Evolutionary conservation across 768 basidiomycete genomes (phyloP).

Genomic region (Coprinellus micaceus): DNA sequence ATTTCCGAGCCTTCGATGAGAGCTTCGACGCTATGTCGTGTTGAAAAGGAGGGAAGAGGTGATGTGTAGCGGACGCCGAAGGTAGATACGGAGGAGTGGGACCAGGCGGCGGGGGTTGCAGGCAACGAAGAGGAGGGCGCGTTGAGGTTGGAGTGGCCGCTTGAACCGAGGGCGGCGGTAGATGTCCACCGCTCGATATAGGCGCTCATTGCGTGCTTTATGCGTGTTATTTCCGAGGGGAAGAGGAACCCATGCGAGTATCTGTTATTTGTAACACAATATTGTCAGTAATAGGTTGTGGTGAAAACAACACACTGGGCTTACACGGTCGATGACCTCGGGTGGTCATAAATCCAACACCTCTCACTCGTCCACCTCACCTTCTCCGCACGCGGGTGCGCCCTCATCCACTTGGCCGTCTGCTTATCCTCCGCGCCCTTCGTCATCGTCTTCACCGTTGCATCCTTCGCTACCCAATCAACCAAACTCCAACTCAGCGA

Average conservation of each 20-base stretch:
- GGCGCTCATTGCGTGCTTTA: conserved; percentile 53
- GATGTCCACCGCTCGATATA: conserved; percentile 42
- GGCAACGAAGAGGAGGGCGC: conserved; percentile 20
- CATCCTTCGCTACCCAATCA: conserved; percentile 79
- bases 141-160: conserved; percentile 25
- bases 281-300: conserved; percentile 3
- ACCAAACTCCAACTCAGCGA: conserved; percentile 87
- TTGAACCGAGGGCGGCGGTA: conserved; percentile 5
- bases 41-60: conserved; percentile 62
- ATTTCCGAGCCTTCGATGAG: conserved; percentile 90
- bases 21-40: conserved; percentile 78
- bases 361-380: conserved; percentile 89
- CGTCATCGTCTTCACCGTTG: conserved; percentile 58
- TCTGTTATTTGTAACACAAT: conserved; percentile 32
- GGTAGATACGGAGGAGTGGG: conserved; percentile 81
- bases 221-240: conserved; percentile 78
- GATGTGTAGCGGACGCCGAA: conserved; percentile 76
- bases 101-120: conserved; percentile 57
- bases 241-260: conserved; percentile 95
- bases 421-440: conserved; percentile 92
- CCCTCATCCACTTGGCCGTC: conserved; percentile 86
- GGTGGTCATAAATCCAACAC: conserved; percentile 99
- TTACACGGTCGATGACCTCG: conserved; percentile 88
- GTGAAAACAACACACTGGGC: conserved; percentile 25
- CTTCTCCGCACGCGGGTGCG: conserved; percentile 73